Evolutionary conservation across 495 filamentous ascomycete genomes (phyloP).

Genomic region (Daldinia grandis): DNA sequence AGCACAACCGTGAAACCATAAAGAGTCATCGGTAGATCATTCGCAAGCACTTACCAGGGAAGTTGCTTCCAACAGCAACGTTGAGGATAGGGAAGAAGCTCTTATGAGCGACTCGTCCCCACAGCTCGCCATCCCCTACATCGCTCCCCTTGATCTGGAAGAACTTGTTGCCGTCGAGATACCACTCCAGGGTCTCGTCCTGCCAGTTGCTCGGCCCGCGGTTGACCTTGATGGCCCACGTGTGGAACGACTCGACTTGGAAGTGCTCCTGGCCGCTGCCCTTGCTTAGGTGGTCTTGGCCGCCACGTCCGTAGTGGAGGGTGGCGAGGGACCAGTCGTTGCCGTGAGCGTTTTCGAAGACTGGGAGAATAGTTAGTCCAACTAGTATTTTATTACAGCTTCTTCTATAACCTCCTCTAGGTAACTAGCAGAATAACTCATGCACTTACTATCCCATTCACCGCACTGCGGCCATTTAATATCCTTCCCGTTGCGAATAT

Average conservation of each 20-base stretch:
- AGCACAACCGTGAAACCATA: neutral
- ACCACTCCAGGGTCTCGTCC: conserved; percentile 42
- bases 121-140: conserved; percentile 33
- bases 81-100: conserved; percentile 43
- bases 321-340: conserved; percentile 25
- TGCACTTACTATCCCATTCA: conserved; percentile 42
- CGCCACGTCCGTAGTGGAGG: conserved; percentile 33
- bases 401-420: neutral
- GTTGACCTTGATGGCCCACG: conserved; percentile 38
- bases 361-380: neutral
- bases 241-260: conserved; percentile 34
- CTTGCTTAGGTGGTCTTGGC: conserved; percentile 34
- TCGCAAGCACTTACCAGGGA: conserved; percentile 7
- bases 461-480: conserved; percentile 37
- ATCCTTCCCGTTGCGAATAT: conserved; percentile 22
- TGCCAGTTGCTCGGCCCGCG: conserved; percentile 26
- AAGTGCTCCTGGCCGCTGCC: conserved; percentile 28
- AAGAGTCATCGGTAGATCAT: neutral
- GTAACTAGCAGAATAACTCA: neutral
- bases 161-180: conserved; percentile 36
- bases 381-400: no score
- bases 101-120: conserved; percentile 40
- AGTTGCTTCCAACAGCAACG: conserved; percentile 43
- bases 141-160: conserved; percentile 36
- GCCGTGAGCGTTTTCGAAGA: conserved; percentile 39